phyloP scores from a whole-genome alignment of 305 asterid genomes.

The Fraxinus albicans region DNA sequence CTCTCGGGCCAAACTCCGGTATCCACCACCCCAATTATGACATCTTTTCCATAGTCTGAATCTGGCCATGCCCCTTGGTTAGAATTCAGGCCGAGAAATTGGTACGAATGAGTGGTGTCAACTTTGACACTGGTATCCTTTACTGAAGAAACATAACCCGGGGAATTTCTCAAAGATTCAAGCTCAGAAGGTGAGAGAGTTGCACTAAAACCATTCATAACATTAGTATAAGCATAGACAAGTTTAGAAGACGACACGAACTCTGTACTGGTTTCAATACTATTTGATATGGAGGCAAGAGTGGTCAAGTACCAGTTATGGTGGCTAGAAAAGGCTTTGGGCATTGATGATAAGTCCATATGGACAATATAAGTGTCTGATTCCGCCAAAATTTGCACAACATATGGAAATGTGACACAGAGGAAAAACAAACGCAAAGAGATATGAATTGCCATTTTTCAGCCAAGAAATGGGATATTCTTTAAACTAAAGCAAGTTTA shows the following conservation, averaged over 20 bases:
- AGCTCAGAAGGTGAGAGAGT: constrained; percentile 53
- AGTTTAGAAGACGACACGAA: constrained; percentile 40
- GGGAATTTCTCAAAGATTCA: constrained; percentile 35
- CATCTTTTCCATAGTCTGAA: constrained; percentile 59
- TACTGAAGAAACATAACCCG: constrained; percentile 53
- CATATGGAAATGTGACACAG: constrained; percentile 18
- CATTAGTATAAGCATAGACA: constrained; percentile 57
- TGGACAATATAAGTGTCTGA: constrained; percentile 43
- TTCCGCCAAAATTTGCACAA: constrained; percentile 25
- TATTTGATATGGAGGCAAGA: constrained; percentile 44
- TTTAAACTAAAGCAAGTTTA: not conserved
- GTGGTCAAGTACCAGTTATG: constrained; percentile 57
- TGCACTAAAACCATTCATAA: constrained; percentile 70
- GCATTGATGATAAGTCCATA: constrained; percentile 51
- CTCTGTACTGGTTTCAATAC: not conserved
- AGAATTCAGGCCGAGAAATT: constrained; percentile 69
- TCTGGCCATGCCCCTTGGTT: constrained; percentile 58
- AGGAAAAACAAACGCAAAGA: constrained; percentile 20
- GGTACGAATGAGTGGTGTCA: constrained; percentile 66
- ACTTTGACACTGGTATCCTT: constrained; percentile 43
- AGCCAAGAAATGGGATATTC: constrained; percentile 23
- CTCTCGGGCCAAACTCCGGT: constrained; percentile 91
- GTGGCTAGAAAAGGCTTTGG: constrained; percentile 49
- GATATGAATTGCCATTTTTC: constrained; percentile 30
- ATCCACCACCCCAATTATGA: constrained; percentile 70